Base-by-base conservation (phyloP, 805 yeast genomes). In the Candida silvicultrix region DNA sequence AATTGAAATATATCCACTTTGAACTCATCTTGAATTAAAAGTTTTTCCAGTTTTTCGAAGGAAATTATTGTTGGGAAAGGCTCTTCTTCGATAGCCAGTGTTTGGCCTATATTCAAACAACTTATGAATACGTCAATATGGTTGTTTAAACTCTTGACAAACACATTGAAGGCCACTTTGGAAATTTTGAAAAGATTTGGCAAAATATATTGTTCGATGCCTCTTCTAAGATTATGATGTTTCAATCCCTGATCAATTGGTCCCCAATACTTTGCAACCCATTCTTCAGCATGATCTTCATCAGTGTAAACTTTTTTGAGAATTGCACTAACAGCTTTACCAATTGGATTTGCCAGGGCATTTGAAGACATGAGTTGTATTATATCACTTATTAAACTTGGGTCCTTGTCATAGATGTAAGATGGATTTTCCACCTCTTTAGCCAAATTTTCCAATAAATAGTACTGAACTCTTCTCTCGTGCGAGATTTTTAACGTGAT, bases 271-370 rank as follows among this genome's bases (percentile, higher is more conserved):
- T 38, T 29, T 0, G 39, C 28, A 3, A 57, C 51, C 63, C 63
- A 59, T 35, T 53, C 45, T 3, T 44, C 21, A 2, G 56, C 56
- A 18, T 50, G 49, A 5, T 49, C 53, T 23, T 59, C 65, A n/a
- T 62, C 55, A 22, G 45, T 54, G 47, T 70, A 69, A 5, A 69
- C 48, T 38, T 63, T 63, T 34, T 66, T 59, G 45, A 73, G 57
- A 2, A 78, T 48, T 0, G 73, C 56, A 7, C 68, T 68, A 1
- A 83, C 46, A 16, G 81, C 70, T 55, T 79, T 83, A n/a, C 85
- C 81, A 18, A 80, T 70, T 3, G 83, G 75, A 49, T 80, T 85
- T 0, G 94, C 83, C 45, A 88, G 59, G 0, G 88, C 75, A 52
- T 77, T 80, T 1, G 81, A 70, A 51, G 68, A 64, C 66, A 85